Evolutionary conservation across 176 grass and related monocot species (phyloP), one percentile per base, ranked within the genome.

Genomic region (Calamus simplicifolius): DNA sequence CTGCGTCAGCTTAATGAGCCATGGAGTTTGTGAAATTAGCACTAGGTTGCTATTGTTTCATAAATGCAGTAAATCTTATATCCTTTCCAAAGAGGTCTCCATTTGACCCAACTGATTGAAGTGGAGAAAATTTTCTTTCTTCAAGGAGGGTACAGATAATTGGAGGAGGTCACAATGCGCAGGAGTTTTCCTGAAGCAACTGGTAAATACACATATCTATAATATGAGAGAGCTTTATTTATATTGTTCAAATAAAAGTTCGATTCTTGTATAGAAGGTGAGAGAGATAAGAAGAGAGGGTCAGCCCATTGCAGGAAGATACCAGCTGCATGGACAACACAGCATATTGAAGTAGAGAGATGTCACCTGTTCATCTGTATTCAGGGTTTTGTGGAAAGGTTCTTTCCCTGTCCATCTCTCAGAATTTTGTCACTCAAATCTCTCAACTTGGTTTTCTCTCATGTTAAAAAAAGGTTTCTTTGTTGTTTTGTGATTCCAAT

Each of bases 171-270:
- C 16, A 27, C 14, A 16, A 52, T 7, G 21, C 28, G 51, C 27
- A 54, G 52, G 19, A 23, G 27, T 56, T 18, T 3, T 55, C 16
- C 52, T 35, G 5, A 23, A n/a, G 70, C 74, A 85, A 75, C 62
- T 54, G 77, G 71, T 78, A 73, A 79, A 75, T 81, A 79, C 57
- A 89, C 56, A 71, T 62, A 78, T 80, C 82, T 78, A 68, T 75
- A 69, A 43, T 43, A 43, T 43, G 35, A 58, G 8, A 68, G 25
- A 30, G 60, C 58, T 75, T 75, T 54, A 64, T 79, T 81, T n/a
- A 66, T 75, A 72, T 69, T 64, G 56, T 72, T 62, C 15, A 65
- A 79, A 81, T 69, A 82, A 81, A 51, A 54, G 58, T 12, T 59
- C 26, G 35, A 64, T 62, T 75, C 55, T 49, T 85, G 78, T 89